Evolutionary conservation across 108 stramenopile species (phyloP).

Genomic region (Poteriospumella lacustris): DNA sequence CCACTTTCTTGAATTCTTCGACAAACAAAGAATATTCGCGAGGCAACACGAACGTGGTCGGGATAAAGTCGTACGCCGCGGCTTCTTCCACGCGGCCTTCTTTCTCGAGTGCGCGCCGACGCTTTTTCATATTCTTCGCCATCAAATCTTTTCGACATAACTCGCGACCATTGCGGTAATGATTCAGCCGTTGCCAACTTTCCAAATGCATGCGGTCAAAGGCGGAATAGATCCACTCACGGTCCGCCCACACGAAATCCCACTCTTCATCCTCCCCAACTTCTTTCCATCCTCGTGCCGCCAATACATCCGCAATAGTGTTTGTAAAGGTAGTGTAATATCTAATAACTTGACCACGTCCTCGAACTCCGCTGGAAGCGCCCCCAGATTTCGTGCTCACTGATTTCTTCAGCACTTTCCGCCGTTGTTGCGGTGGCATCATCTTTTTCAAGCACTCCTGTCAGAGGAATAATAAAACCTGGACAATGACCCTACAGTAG

Average conservation of each 20-base stretch:
- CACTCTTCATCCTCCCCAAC: slow-evolving; percentile 41
- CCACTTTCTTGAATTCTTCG: slow-evolving; percentile 52
- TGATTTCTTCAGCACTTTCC: no score
- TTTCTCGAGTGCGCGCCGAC: slow-evolving; percentile 39
- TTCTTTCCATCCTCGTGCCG: slow-evolving; percentile 42
- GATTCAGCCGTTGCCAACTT: slow-evolving; percentile 45
- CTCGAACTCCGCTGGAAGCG: no score
- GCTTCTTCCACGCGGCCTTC: slow-evolving; percentile 32
- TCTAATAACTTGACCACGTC: not conserved
- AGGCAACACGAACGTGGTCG: slow-evolving; percentile 56
- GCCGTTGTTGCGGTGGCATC: no score
- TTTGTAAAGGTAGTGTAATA: slow-evolving; percentile 38
- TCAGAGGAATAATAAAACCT: no score
- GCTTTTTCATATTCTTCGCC: slow-evolving; percentile 57
- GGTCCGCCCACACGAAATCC: slow-evolving; percentile 49
- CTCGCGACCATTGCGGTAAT: slow-evolving; percentile 48
- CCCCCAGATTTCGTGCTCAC: no score
- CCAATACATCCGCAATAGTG: slow-evolving; percentile 45
- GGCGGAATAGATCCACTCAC: slow-evolving; percentile 41
- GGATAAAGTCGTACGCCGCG: slow-evolving; percentile 38
- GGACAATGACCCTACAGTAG: no score
- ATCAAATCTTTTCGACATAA: slow-evolving; percentile 48
- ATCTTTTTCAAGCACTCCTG: no score
- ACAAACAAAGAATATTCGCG: slow-evolving; percentile 59
- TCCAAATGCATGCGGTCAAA: slow-evolving; percentile 45